Evolutionary conservation across 179 eudicot species (phyloP), one percentile per base, ranked within the genome.

Genomic region (Pouteria campechiana): DNA sequence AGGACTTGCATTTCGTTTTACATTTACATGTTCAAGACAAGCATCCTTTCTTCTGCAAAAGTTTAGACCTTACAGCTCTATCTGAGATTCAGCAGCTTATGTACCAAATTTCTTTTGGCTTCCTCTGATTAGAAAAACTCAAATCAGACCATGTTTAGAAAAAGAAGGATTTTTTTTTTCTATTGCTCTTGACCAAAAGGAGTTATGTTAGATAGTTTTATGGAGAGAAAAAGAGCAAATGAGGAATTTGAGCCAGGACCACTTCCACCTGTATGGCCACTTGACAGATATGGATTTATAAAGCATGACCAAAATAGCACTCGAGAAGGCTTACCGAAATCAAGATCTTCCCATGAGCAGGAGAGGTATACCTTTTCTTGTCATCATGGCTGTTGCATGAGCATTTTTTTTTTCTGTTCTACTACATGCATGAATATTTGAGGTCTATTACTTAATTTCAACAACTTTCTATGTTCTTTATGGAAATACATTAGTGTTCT

Each of bases 251-350:
- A 77, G 32, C 16, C 69, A 8, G 73, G 30, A 19, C 61, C 78
- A 42, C 65, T 30, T 37, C 64, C 44, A 0, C 57, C 61, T 15
- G 80, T 72, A 9, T 72, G 50, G 61, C 52, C 18, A 29, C 87
- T 86, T 5, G 96, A 87, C 37, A 72, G 75, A 51, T 90, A 81
- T 61, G 98, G 95, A 40, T 86, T 81, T 50, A 76, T 81, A 10
- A 86, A 81, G 69, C 72, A 69, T 12, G 95, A 86, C 46, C 55
- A 41, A 39, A 50, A 50, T 55, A 63, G 50, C 39, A 53, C 79
- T 46, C 71, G 75, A 20, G 96, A 82, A 41, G 72, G 60, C 55
- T 43, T 79, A 23, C 56, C 61, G 38, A 76, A 73, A 46, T 67
- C 61, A 60, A 79, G 65, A 44, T 70, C 94, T 0, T 56, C 75